Evolutionary conservation across 1,139 yeast genomes (phyloP), one percentile per base, ranked within the genome.

Genomic region (Candida albicans): DNA sequence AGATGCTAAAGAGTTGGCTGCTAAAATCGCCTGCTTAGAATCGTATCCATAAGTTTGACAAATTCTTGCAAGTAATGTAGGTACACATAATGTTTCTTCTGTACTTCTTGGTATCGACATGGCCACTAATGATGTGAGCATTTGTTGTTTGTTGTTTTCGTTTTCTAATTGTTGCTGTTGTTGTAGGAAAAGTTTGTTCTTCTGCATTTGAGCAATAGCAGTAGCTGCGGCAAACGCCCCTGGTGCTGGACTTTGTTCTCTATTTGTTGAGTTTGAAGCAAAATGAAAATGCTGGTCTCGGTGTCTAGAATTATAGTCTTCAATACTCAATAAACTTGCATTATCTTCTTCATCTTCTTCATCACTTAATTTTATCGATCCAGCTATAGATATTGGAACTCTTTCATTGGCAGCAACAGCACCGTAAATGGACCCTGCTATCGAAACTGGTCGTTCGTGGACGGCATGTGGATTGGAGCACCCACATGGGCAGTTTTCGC

Each of bases 181-280:
- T 32, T 55, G 55, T 35, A 49, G 56, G 36, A 54, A 49, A 12
- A 54, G 47, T 10, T 54, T 56, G 44, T 65, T 67, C 32, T 69
- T 73, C 47, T 75, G 76, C 76, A 77, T 73, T 53, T 69, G 77
- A 36, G 79, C 84, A 47, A 79, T 69, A 8, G 87, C 83, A 37
- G 87, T 79, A 2, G 89, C 89, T 2, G 91, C 91, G 2, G 87
- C 85, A 59, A 73, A 73, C 2, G 89, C 81, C 4, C 89, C 91
- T 0, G 93, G 91, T 0, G 91, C 91, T 41, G 86, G 88, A 33
- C 70, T 70, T 41, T 77, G 80, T 48, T 80, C 57, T 22, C 52
- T 48, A 44, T 54, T 59, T 42, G 51, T 56, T 35, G 49, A 52
- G 29, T 51, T 47, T 39, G 59, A 41, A 40, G 50, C 49, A 51